Evolutionary conservation across 495 filamentous ascomycete species (phyloP), one percentile per base, ranked within the genome.

Genomic region (Bryoglossum gracile): DNA sequence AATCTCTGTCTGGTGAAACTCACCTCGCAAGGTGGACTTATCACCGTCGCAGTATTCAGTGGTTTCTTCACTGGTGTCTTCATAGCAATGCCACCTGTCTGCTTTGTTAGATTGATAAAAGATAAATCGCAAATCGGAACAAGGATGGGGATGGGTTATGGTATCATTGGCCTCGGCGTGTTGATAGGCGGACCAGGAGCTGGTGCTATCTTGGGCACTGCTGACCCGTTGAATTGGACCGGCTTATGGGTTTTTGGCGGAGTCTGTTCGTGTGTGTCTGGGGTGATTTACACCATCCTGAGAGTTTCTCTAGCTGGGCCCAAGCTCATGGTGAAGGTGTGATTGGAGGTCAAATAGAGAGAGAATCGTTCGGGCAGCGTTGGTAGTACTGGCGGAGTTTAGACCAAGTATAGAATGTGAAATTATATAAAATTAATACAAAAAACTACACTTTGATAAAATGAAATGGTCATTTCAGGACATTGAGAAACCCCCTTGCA

Each of bases 81-180:
- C 9, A 75, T 76, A 2, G 73, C 74, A 1, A 56, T 84, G 24
- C 70, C 74, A 4, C 22, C 33, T 11, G 40, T 39, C 8, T 44
- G 32, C 11, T 30, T 52, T 24, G 49, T 39, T 3, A 72, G 69
- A n/a, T 67, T 86, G 21, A 82, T 77, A 3, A 74, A 71, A 3
- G 82, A 92, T 54, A 51, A 80, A 55, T 71, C 73, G 21, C 86
- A 84, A 59, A 70, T 74, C 17, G 84, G 87, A 0, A 74, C 80
- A 41, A 70, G 85, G 11, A 81, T 88, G 69, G 88, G 86, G 3
- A 89, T 92, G 84, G 73, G 80, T 21, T 82, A 90, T 49, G 79
- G 74, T 21, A 77, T 88, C 25, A 74, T 82, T 13, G 80, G 76
- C 21, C 73, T 90, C 44, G 85, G 86, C 0, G 73, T 74, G 24